Percentiles rank a stretch among this genome's conserved stretches.
Evolutionary conservation across 192 early-diverging fungal genomes (phyloP).

Genomic region (Coemansia sp.): DNA sequence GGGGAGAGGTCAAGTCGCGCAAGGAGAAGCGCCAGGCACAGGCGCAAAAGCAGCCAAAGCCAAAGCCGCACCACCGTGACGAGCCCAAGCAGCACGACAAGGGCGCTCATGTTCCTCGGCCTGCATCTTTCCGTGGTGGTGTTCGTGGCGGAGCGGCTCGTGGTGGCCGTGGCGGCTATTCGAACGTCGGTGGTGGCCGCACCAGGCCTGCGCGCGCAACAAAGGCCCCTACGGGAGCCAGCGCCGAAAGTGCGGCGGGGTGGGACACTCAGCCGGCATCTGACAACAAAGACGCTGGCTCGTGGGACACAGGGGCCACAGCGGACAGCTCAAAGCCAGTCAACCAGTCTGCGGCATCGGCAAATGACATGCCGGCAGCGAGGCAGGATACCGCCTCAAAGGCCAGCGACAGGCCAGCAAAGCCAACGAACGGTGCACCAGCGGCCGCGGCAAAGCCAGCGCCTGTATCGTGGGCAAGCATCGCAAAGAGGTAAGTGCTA

Average conservation of each 20-base stretch:
- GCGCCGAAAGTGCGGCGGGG: constrained; percentile 12
- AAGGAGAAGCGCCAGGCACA: constrained; percentile 50
- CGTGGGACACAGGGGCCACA: constrained; percentile 23
- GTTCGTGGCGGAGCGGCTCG: constrained; percentile 65
- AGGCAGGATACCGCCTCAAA: too few species aligned
- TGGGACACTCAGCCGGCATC: constrained; percentile 26
- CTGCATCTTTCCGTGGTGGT: constrained; percentile 52
- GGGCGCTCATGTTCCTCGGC: constrained; percentile 51
- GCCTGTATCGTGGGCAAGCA: constrained; percentile 50
- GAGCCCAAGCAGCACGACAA: constrained; percentile 44
- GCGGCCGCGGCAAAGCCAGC: constrained; percentile 39
- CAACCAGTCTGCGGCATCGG: neutral
- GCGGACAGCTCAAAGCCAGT: too few species aligned
- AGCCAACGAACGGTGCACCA: constrained; percentile 19
- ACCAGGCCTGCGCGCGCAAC: constrained; percentile 28
- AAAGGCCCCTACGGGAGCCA: constrained; percentile 3
- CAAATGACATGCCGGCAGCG: too few species aligned
- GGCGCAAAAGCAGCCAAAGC: constrained; percentile 11
- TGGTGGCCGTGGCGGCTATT: constrained; percentile 56
- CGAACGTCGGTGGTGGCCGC: constrained; percentile 35
- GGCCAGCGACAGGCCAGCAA: too few species aligned
- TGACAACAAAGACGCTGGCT: constrained; percentile 5
- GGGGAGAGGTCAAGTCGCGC: constrained; percentile 81
- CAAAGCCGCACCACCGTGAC: constrained; percentile 50
- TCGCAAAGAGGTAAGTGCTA: constrained; percentile 45